Base-by-base conservation (phyloP, 192 early-diverging fungal genomes). In the Thamnidium elegans region DNA sequence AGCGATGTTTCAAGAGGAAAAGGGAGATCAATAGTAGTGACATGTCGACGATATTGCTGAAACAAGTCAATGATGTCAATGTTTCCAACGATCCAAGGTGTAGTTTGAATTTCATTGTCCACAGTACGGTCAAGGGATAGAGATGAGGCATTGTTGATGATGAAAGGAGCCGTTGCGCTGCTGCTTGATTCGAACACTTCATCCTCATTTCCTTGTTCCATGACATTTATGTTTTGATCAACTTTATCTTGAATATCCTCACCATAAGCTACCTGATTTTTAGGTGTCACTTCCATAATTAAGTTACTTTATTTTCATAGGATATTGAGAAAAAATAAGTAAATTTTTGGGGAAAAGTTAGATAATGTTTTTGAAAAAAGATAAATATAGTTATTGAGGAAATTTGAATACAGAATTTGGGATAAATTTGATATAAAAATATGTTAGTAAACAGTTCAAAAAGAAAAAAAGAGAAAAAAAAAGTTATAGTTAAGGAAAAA, bases 141-240 rank as follows among this genome's bases (percentile, higher is more conserved):
- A 59, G 39, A 59, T 59, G 39, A 59, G 2, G 21, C 56, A 59
- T 46, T 59, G 11, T 59, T 59, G 43, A 13, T 11, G 11, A 46
- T 59, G 21, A 59, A 59, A 59, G 20, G 21, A 59, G 56, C 15
- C 56, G 11, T 59, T 59, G 56, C 39, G 56, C 56, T 59, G 10
- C 56, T 59, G n/a, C 58, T 26, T 59, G 58, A 59, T 59, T 59
- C 56, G 1, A 46, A 14, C 20, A 42, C 39, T 59, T 59, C 58
- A 46, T 0, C 21, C 0, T 43, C 55, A 58, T 43, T 58, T 58
- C 42, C 39, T 58, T 58, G 55, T 58, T 58, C 39, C 55, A 21
- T 3, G 26, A 32, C 52, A 53, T 53, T 53, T 53, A 53, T 31
- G 13, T 32, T 34, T 53, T 53, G 52, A 53, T 53, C 52, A 53